phyloP scores from a whole-genome alignment of 768 basidiomycete species.

The Amanita molliuscula region DNA sequence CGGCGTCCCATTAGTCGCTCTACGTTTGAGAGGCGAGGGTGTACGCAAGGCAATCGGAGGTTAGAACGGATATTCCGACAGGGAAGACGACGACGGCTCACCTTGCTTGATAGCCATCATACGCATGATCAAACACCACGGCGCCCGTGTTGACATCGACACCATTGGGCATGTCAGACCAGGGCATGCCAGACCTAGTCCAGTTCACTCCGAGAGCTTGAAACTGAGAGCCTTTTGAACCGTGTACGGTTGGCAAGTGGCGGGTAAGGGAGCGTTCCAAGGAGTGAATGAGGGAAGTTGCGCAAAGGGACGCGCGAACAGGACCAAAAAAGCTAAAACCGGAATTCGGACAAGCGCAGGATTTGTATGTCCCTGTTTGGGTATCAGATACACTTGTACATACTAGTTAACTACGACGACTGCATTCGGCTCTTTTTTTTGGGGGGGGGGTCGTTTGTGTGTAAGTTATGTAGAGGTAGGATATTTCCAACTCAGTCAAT shows the following conservation, averaged over 20 bases:
- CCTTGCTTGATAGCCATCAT: constrained; percentile 15
- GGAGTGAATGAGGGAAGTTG: no score
- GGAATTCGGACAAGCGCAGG: no score
- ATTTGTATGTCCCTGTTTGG: no score
- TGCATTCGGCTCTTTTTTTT: background rate
- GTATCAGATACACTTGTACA: background rate
- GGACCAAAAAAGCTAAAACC: no score
- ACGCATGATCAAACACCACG: constrained; percentile 20
- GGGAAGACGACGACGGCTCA: constrained; percentile 3
- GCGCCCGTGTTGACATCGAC: constrained; percentile 12
- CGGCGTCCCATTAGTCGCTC: background rate
- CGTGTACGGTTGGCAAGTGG: no score
- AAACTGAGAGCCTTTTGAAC: no score
- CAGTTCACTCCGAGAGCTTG: no score
- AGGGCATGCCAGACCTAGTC: background rate
- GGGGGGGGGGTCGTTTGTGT: background rate
- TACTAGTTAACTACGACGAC: background rate
- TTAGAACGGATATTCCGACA: background rate
- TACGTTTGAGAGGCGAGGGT: no score
- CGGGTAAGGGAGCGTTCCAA: no score
- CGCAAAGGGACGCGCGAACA: no score
- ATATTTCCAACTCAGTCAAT: background rate
- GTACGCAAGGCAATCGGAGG: background rate
- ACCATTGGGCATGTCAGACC: constrained; percentile 17
- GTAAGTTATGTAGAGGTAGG: background rate